Evolutionary conservation across 768 basidiomycete genomes (phyloP).

Genomic region (Dioszegia hungarica): DNA sequence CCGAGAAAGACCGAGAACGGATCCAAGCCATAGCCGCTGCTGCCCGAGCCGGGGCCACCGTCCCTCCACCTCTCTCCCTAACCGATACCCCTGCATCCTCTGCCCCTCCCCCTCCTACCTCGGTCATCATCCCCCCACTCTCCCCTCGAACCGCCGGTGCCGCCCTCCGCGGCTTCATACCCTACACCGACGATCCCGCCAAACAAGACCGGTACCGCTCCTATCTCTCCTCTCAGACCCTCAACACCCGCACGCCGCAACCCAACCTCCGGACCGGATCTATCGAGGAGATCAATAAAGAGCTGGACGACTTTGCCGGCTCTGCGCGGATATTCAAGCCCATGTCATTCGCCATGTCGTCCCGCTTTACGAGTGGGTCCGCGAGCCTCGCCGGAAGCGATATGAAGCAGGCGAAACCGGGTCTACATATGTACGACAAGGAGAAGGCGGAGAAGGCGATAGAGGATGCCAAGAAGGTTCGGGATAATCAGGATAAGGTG

Average conservation of each 20-base stretch:
- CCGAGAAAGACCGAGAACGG: constrained; percentile 83
- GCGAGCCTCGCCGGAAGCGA: constrained; percentile 49
- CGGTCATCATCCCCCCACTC: constrained; percentile 57
- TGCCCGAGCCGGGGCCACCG: not conserved
- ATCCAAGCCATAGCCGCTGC: constrained; percentile 51
- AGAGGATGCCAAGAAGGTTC: not conserved
- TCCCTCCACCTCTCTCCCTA: constrained; percentile 13
- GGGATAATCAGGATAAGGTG: not conserved
- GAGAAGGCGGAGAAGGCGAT: constrained; percentile 47
- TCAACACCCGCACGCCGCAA: constrained; percentile 51
- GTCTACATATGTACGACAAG: constrained; percentile 51
- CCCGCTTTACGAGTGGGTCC: constrained; percentile 79
- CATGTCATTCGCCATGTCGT: constrained; percentile 84
- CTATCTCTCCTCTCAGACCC: constrained; percentile 71
- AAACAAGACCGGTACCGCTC: constrained; percentile 82
- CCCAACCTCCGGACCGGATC: constrained; percentile 60
- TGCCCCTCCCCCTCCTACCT: constrained; percentile 42
- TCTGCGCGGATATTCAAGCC: constrained; percentile 87
- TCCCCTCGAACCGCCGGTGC: constrained; percentile 79
- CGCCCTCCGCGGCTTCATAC: constrained; percentile 82
- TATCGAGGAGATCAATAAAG: constrained; percentile 69
- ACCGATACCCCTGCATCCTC: constrained; percentile 48
- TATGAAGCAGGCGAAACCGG: constrained; percentile 49
- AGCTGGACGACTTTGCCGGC: constrained; percentile 79
- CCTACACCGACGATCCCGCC: constrained; percentile 62